Evolutionary conservation across 352 stramenopile genomes (phyloP).

Genomic region (Pythium periplocum): DNA sequence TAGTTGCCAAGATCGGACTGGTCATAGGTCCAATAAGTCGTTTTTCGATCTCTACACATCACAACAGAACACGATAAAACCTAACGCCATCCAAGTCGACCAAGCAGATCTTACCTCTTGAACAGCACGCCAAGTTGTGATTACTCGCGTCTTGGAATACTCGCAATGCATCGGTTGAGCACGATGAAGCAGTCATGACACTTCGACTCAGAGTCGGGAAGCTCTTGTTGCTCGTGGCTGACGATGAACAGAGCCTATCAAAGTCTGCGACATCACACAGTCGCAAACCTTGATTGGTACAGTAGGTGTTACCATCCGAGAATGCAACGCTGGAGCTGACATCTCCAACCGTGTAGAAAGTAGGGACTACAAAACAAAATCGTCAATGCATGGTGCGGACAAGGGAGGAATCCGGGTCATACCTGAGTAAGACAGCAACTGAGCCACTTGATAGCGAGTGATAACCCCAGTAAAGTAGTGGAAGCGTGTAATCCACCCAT

Average conservation of each 20-base stretch:
- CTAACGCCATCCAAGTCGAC: neutral
- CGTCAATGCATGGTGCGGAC: neutral
- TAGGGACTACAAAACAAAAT: slow-evolving; percentile 9
- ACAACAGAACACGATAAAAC: neutral
- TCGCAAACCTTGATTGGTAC: slow-evolving; percentile 20
- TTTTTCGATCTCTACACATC: neutral
- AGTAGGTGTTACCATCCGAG: slow-evolving; percentile 16
- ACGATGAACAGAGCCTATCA: slow-evolving; percentile 22
- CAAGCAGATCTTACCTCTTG: slow-evolving; percentile 1
- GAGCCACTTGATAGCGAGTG: slow-evolving; percentile 24
- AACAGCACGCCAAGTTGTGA: slow-evolving; percentile 35
- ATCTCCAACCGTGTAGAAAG: slow-evolving; percentile 4
- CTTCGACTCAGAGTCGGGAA: slow-evolving; percentile 4
- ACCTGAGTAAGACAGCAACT: slow-evolving; percentile 41
- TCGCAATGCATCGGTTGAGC: neutral
- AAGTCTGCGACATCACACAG: slow-evolving; percentile 40
- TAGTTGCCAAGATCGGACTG: slow-evolving; percentile 11
- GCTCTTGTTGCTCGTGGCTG: neutral
- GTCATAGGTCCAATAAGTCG: slow-evolving; percentile 5
- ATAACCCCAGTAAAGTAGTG: slow-evolving; percentile 39
- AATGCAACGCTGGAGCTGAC: neutral
- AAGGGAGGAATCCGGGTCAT: neutral
- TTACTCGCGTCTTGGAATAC: slow-evolving; percentile 20
- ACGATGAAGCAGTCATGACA: slow-evolving; percentile 7
- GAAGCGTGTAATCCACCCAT: slow-evolving; percentile 40